Evolutionary conservation across 2,329 filamentous ascomycete species (phyloP).

Genomic region (Fusarium fujikuroi): DNA sequence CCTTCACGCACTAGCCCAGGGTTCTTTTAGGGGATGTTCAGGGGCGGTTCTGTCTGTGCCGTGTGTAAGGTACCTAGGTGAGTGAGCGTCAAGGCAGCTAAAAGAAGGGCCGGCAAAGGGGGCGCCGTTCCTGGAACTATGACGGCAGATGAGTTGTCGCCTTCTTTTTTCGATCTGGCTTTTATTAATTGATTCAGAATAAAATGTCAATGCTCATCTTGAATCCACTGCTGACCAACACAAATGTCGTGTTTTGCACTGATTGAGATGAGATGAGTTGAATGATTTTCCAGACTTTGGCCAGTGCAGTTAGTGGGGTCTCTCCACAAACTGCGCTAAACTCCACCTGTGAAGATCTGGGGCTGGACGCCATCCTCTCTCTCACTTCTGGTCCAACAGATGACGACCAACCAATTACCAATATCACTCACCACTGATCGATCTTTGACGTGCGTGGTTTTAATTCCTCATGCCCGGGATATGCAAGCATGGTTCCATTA

Average conservation of each 20-base stretch:
- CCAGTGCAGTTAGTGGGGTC: neutral
- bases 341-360: conserved; percentile 12
- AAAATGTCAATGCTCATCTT: neutral
- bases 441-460: neutral
- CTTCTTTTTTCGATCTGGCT: conserved; percentile 11
- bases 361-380: neutral
- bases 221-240: conserved; percentile 4
- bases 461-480: neutral
- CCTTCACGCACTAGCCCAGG: neutral
- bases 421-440: neutral
- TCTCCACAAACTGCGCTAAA: conserved; percentile 25
- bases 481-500: neutral
- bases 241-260: neutral
- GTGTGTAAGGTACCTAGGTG: neutral
- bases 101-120: conserved; percentile 9
- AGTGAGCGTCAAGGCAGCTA: neutral
- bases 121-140: conserved; percentile 25
- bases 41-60: neutral
- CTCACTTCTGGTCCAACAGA: neutral
- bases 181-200: neutral
- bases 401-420: neutral
- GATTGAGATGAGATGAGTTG: neutral
- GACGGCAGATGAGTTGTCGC: conserved; percentile 1
- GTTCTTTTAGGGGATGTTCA: conserved; percentile 2
- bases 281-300: neutral